phyloP scores from a whole-genome alignment of 371 early-diverging fungal genomes.

The Chytridium lagenaria region DNA sequence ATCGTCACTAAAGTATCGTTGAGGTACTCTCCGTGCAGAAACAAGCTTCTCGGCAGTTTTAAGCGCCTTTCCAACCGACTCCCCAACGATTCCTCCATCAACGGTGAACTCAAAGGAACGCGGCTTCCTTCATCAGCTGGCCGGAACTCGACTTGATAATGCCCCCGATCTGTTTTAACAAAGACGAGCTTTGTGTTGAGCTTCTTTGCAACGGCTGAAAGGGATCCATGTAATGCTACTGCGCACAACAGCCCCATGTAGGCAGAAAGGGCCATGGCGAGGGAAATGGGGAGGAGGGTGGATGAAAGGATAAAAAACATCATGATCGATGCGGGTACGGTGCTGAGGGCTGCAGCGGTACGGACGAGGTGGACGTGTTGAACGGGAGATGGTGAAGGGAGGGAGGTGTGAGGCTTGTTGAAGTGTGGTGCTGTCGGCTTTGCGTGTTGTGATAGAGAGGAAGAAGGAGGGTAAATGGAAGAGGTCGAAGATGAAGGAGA shows the following conservation, averaged over 20 bases:
- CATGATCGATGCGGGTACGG: background rate
- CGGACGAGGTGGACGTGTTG: background rate
- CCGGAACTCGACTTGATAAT: background rate
- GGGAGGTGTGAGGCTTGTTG: too few relatives aligned
- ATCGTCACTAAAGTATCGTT: background rate
- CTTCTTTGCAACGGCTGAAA: background rate
- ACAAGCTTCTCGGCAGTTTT: too few relatives aligned
- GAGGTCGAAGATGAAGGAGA: too few relatives aligned
- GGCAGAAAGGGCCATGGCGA: background rate
- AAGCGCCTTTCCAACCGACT: too few relatives aligned
- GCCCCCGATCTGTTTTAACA: background rate
- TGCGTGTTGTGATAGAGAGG: too few relatives aligned
- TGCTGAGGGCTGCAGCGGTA: background rate
- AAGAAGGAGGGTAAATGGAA: too few relatives aligned
- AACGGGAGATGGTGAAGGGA: background rate
- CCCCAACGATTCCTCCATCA: too few relatives aligned
- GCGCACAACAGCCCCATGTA: background rate
- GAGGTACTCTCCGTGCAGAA: background rate
- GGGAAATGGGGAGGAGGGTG: background rate
- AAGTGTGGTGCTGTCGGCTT: too few relatives aligned
- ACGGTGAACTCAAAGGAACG: too few relatives aligned
- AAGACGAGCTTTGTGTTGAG: background rate
- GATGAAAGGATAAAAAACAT: background rate
- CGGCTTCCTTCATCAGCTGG: too few relatives aligned
- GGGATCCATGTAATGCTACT: background rate